A percentile compares a stretch with the other conserved stretches of the same genome.
Evolutionary conservation across 805 yeast genomes (phyloP).

Genomic region (Nakazawaea populi): DNA sequence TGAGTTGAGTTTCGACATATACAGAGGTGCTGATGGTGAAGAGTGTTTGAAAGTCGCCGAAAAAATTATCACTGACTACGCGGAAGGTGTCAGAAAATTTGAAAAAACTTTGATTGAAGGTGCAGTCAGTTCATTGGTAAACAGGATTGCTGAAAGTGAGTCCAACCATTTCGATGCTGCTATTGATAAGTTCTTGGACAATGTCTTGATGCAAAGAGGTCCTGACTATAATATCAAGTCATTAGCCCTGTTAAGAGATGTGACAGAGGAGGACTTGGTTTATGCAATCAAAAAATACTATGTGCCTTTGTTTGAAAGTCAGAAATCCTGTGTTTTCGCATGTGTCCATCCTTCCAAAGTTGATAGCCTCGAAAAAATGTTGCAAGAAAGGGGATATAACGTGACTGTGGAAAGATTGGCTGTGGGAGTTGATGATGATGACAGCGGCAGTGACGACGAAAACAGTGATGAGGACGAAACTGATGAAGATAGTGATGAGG

Average conservation of each 20-base stretch:
- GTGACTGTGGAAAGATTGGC: constrained; percentile 52
- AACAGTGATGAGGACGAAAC: constrained; percentile 20
- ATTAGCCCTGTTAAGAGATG: constrained; percentile 44
- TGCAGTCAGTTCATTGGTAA: constrained; percentile 71
- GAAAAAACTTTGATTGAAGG: constrained; percentile 61
- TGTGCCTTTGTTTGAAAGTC: constrained; percentile 55
- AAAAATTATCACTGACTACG: constrained; percentile 55
- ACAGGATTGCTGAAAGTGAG: constrained; percentile 61
- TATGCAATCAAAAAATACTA: constrained; percentile 52
- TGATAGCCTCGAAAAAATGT: constrained; percentile 38
- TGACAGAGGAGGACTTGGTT: constrained; percentile 49
- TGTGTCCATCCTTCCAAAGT: constrained; percentile 68
- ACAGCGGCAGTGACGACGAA: constrained; percentile 17
- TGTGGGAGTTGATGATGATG: constrained; percentile 19
- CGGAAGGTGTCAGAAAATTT: constrained; percentile 45
- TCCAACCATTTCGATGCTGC: constrained; percentile 65
- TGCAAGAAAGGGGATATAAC: constrained; percentile 51
- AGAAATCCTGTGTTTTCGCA: constrained; percentile 54
- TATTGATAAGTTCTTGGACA: constrained; percentile 56
- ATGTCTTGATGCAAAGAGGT: constrained; percentile 64
- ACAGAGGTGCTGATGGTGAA: constrained; percentile 79
- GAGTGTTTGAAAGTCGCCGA: constrained; percentile 57
- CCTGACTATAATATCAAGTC: constrained; percentile 52
- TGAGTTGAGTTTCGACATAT: constrained; percentile 57
- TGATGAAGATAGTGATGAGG: constrained; percentile 14